Evolutionary conservation across 305 asterid species (phyloP).

Genomic region (Solanum chacoense): DNA sequence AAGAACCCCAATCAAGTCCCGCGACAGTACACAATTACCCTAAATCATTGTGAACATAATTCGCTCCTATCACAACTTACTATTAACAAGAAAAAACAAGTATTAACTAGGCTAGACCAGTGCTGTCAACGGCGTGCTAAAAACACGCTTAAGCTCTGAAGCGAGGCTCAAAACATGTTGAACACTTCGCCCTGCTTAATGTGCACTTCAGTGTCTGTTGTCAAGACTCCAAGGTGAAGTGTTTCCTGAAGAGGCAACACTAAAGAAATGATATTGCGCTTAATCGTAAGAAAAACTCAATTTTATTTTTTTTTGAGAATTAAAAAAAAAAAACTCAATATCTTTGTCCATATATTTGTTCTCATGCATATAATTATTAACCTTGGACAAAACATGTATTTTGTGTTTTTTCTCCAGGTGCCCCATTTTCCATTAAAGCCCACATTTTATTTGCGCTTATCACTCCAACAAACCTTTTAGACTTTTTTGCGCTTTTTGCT

Average conservation of each 20-base stretch:
- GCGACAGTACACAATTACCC: background rate
- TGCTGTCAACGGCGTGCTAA: background rate
- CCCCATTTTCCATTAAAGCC: background rate
- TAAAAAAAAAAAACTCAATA: background rate
- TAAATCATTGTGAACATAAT: background rate
- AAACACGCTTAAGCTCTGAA: background rate
- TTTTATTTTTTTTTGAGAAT: background rate
- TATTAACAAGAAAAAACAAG: background rate
- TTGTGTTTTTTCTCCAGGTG: background rate
- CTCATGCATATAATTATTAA: background rate
- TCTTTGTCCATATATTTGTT: background rate
- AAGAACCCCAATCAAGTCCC: background rate
- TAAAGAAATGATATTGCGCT: background rate
- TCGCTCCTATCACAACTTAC: background rate
- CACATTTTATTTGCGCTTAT: background rate
- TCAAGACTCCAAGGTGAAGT: background rate
- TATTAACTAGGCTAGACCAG: background rate
- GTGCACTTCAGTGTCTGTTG: background rate
- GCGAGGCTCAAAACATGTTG: background rate
- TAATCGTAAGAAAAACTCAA: background rate
- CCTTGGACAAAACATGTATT: background rate
- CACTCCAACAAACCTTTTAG: background rate
- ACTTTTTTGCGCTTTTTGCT: background rate
- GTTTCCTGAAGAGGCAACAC: background rate
- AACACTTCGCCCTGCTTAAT: background rate